These are phyloP conservation scores for Thelephora terrestris DNA, from an alignment of 1,284 basidiomycete genomes.

Conservation along the genomic window DNA sequence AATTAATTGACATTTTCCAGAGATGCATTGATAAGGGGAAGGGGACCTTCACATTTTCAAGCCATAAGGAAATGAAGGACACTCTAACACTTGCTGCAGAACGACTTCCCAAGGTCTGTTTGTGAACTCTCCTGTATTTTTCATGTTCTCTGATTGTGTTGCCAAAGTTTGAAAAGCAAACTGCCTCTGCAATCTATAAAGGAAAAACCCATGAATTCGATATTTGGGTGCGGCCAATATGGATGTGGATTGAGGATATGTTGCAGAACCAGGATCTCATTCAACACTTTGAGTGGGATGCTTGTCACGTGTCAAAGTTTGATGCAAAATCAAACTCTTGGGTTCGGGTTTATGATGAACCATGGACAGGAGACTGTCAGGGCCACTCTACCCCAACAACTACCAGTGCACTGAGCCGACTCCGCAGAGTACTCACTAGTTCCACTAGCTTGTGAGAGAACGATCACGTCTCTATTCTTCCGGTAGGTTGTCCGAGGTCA, in stretches of 20 bases:
- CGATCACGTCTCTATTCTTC: slow-evolving; percentile 19
- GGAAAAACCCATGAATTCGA: slow-evolving; percentile 15
- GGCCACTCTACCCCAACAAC: no score
- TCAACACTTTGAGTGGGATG: slow-evolving; percentile 18
- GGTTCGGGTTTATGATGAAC: no score
- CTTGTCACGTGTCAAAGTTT: no score
- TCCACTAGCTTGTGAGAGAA: slow-evolving; percentile 22
- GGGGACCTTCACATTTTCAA: slow-evolving; percentile 5
- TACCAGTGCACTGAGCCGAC: no score
- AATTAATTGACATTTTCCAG: slow-evolving; percentile 13
- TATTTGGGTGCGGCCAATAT: slow-evolving; percentile 3
- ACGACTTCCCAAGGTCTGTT: slow-evolving; percentile 5
- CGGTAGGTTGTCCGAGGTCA: slow-evolving; percentile 27
- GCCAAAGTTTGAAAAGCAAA: slow-evolving; percentile 11
- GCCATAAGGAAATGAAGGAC: slow-evolving; percentile 4
- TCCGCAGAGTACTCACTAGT: no score
- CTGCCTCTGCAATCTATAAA: slow-evolving; percentile 18
- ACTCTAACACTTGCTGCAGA: slow-evolving; percentile 4
- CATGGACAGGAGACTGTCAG: no score
- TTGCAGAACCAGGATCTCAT: slow-evolving; percentile 11
- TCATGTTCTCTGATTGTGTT: background rate
- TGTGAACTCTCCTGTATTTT: background rate
- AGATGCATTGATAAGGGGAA: slow-evolving; percentile 1
- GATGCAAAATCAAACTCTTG: no score
- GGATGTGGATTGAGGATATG: background rate